Evolutionary conservation across 148 eudicot species (phyloP).

Genomic region (Gaultheria prostrata): DNA sequence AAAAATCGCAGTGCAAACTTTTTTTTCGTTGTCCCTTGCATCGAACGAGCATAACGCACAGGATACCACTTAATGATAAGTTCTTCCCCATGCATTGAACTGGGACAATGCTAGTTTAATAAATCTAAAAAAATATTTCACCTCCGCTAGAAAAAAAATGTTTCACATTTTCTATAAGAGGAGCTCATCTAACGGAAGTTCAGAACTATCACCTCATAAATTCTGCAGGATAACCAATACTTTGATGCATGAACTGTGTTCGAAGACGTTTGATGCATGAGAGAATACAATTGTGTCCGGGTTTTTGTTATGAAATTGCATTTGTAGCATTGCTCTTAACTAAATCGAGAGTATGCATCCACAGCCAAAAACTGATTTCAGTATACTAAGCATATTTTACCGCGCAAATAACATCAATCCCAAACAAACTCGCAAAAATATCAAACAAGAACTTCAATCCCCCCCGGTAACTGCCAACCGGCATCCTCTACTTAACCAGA

Average conservation of each 20-base stretch:
- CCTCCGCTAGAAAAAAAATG: no score
- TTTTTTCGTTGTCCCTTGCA: no score
- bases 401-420: neutral
- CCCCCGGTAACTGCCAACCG: neutral
- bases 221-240: neutral
- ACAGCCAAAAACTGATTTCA: constrained; percentile 2
- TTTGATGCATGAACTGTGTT: neutral
- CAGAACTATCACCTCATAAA: neutral
- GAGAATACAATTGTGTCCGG: no score
- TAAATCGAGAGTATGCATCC: neutral
- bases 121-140: no score
- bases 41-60: no score
- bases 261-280: no score
- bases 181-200: neutral
- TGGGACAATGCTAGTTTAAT: no score
- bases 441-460: neutral
- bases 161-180: neutral
- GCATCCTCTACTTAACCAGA: neutral
- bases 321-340: neutral
- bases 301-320: no score
- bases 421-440: neutral
- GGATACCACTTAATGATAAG: no score
- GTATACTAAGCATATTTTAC: neutral
- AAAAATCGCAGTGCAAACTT: no score
- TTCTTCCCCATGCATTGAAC: no score